A percentile compares a stretch with the other conserved stretches of the same genome.
Conservation (phyloP, 306 rosid genomes). For the Benincasa hispida region DNA sequence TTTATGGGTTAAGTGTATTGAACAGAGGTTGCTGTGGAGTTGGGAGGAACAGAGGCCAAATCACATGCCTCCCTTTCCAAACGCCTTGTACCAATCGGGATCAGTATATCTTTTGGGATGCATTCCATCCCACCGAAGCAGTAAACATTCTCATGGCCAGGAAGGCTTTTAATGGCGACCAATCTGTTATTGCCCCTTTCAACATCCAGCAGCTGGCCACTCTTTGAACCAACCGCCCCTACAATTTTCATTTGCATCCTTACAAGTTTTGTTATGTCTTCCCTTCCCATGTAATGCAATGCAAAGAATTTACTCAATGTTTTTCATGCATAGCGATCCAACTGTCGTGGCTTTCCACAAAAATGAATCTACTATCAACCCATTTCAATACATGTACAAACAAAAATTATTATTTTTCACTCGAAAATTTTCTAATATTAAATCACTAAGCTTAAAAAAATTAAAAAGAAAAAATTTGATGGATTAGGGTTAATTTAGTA, state of each 20-base stretch:
- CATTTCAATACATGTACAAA: no score
- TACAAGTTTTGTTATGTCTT: background rate
- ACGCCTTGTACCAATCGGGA: conserved; percentile 60
- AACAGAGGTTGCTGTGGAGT: conserved; percentile 82
- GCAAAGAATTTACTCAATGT: background rate
- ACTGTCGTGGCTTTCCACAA: background rate
- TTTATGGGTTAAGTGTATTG: conserved; percentile 40
- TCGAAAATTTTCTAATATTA: no score
- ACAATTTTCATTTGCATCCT: background rate
- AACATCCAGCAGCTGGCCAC: conserved; percentile 61
- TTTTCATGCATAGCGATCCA: background rate
- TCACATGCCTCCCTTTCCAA: conserved; percentile 76
- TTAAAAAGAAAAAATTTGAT: no score
- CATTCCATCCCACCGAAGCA: conserved; percentile 85
- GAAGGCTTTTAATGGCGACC: conserved; percentile 55
- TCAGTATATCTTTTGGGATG: conserved; percentile 81
- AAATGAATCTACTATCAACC: no score
- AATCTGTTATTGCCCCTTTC: conserved; percentile 36
- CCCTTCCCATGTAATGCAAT: background rate
- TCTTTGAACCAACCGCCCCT: conserved; percentile 11
- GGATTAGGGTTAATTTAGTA: no score
- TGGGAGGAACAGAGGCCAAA: conserved; percentile 81
- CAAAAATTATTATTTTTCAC: no score
- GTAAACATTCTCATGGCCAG: conserved; percentile 54
- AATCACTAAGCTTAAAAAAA: no score